Evolutionary conservation across 192 early-diverging fungal species (phyloP).

Genomic region (Coemansia umbellata): DNA sequence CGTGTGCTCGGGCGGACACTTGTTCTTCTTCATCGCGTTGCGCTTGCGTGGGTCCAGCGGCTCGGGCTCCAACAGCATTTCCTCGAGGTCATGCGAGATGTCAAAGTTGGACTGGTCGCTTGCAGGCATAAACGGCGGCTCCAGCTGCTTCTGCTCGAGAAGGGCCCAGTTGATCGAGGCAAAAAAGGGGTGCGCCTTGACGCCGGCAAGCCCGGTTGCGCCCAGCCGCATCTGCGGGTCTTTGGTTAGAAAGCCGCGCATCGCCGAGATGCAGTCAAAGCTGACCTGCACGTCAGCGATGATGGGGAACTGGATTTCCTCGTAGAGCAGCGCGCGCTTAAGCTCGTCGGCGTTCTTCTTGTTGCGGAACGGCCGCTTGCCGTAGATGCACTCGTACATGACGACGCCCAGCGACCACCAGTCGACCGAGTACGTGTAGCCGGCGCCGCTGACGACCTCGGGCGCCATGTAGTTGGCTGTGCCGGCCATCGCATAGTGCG

Average conservation of each 20-base stretch:
- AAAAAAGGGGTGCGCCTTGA: constrained; percentile 82
- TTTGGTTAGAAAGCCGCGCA: constrained; percentile 71
- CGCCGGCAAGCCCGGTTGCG: constrained; percentile 60
- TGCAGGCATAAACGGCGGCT: constrained; percentile 82
- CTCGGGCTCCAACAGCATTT: constrained; percentile 94
- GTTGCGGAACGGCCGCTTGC: constrained; percentile 66
- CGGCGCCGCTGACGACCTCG: constrained; percentile 61
- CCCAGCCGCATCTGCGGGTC: constrained; percentile 78
- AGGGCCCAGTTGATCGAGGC: constrained; percentile 68
- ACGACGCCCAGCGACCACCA: constrained; percentile 95
- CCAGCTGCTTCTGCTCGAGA: constrained; percentile 65
- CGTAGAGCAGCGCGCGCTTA: constrained; percentile 61
- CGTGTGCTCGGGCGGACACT: constrained; percentile 26
- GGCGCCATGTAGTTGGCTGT: constrained; percentile 92
- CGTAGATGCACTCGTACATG: constrained; percentile 84
- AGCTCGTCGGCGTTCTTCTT: constrained; percentile 58
- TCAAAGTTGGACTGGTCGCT: constrained; percentile 92
- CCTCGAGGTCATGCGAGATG: constrained; percentile 93
- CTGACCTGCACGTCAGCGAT: constrained; percentile 51
- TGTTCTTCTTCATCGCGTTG: constrained; percentile 51
- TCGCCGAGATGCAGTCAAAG: constrained; percentile 65
- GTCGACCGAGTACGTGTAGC: constrained; percentile 82
- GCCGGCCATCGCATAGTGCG: constrained; percentile 79
- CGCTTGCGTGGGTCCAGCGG: constrained; percentile 79
- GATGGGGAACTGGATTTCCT: constrained; percentile 61